phyloP scores from a whole-genome alignment of 2,329 filamentous ascomycete genomes.

The Talaromyces sp. region DNA sequence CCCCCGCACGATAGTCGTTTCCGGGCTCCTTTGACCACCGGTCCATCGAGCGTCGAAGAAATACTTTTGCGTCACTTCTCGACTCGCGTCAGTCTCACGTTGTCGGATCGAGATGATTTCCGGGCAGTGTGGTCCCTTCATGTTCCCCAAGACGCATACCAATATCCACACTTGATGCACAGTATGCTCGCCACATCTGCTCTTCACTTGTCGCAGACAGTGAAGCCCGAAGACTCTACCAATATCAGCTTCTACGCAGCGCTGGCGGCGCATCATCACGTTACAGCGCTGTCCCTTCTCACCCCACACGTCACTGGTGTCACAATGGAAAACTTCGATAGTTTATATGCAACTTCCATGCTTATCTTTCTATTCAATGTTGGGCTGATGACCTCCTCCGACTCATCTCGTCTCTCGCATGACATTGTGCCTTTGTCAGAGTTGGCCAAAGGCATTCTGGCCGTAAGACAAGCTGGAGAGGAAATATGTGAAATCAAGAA shows the following conservation, averaged over 20 bases:
- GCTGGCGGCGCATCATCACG: constrained; percentile 13
- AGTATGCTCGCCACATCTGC: constrained; percentile 17
- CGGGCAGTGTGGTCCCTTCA: constrained; percentile 12
- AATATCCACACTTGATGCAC: constrained; percentile 18
- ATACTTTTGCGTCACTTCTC: constrained; percentile 12
- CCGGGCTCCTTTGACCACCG: not conserved
- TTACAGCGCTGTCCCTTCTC: constrained; percentile 12
- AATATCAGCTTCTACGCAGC: not conserved
- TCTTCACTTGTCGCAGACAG: constrained; percentile 12
- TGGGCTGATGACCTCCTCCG: constrained; percentile 1
- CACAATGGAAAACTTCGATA: constrained; percentile 15
- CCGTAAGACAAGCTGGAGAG: constrained; percentile 5
- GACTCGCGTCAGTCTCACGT: constrained; percentile 12
- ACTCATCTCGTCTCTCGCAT: not conserved
- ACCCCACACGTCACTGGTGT: not conserved
- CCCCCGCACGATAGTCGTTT: not conserved
- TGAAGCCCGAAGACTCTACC: not conserved
- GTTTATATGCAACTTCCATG: constrained; percentile 16
- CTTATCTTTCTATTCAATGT: constrained; percentile 15
- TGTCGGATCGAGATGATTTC: constrained; percentile 13
- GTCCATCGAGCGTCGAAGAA: not conserved
- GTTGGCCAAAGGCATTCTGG: constrained; percentile 14
- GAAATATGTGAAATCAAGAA: not conserved
- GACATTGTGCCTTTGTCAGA: constrained; percentile 11
- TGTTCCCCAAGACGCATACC: not conserved